These are phyloP conservation scores for Ascochyta viciae-villosae DNA, from an alignment of 2,329 filamentous ascomycete genomes.

Conservation along the genomic window DNA sequence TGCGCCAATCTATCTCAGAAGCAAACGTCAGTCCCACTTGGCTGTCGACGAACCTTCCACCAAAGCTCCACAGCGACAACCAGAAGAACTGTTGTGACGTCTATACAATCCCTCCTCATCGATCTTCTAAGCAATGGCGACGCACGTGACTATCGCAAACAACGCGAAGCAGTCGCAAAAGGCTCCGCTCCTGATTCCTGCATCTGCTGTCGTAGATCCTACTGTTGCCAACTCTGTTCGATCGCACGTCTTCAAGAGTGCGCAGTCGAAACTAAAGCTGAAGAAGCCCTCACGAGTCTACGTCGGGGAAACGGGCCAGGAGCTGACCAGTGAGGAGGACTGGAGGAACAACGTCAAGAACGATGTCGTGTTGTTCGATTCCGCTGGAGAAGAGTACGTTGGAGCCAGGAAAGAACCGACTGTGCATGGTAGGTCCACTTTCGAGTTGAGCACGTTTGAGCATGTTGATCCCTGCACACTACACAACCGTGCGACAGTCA, in stretches of 20 bases:
- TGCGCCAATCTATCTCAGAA: background rate
- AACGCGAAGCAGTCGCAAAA: conserved; percentile 42
- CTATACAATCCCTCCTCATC: background rate
- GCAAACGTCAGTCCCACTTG: background rate
- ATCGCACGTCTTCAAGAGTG: conserved; percentile 37
- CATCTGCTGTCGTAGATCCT: conserved; percentile 25
- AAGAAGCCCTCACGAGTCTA: conserved; percentile 41
- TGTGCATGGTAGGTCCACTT: conserved; percentile 24
- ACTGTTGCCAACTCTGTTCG: conserved; percentile 25
- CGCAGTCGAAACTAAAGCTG: conserved; percentile 40
- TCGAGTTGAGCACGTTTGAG: conserved; percentile 34
- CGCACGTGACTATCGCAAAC: conserved; percentile 40
- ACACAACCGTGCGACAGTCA: conserved; percentile 8
- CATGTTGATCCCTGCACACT: conserved; percentile 16
- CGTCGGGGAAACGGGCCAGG: conserved; percentile 33
- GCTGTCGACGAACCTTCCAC: too few relatives aligned
- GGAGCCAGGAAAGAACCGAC: conserved; percentile 31
- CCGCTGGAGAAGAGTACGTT: conserved; percentile 44
- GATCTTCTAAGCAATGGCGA: conserved; percentile 15
- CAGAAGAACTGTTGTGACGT: background rate
- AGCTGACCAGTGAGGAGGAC: conserved; percentile 36
- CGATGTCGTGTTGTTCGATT: conserved; percentile 40
- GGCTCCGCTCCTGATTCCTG: conserved; percentile 36
- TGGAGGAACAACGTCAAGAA: conserved; percentile 34
- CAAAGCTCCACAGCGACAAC: too few relatives aligned